Base-by-base conservation (phyloP, 495 filamentous ascomycete species). In the Aspergillus ostianus region DNA sequence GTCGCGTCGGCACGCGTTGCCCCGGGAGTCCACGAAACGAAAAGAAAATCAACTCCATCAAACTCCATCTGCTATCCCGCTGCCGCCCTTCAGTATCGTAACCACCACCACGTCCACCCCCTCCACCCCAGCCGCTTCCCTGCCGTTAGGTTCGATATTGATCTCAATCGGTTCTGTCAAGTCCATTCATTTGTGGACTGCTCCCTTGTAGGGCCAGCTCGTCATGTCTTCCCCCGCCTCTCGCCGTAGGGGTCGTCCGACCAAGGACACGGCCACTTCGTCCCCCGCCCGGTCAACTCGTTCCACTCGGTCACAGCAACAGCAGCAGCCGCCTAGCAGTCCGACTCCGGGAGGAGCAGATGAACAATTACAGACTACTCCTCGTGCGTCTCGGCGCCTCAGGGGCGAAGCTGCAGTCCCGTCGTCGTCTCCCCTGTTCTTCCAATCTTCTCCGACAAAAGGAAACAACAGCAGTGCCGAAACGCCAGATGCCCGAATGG, bases 371-470 rank as follows among this genome's bases (percentile, higher is more conserved):
- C 74, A 77, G 50, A 65, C 70, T 18, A 81, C 78, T 15, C 78
- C 77, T 54, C 76, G 77, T 59, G 75, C 76, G 32, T 83, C 82
- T 61, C 63, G 71, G 60, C 74, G 75, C 18, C 51, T 74, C 41
- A 62, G 72, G 46, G 73, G 70, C 17, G 75, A 78, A 46, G 67
- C 67, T 32, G 70, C 73, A 47, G 61, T 74, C 0, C 70, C 80
- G 29, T 86, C 86, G 3, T 94, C 91, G 3, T 96, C 92, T 26
- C 92, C 92, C 27, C 81, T 95, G 58, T 90, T 91, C 70, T 94
- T 87, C 71, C 85, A 86, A 58, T 94, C 91, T 2, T 92, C 91
- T 15, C 88, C 92, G 4, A 81, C 76, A 12, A 82, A 78, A 64
- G 82, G 75, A 53, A 78, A 72, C 60, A 82, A 77, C 68, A 80